phyloP scores from a whole-genome alignment of 257 asterid genomes.

The Solanum boliviense region DNA sequence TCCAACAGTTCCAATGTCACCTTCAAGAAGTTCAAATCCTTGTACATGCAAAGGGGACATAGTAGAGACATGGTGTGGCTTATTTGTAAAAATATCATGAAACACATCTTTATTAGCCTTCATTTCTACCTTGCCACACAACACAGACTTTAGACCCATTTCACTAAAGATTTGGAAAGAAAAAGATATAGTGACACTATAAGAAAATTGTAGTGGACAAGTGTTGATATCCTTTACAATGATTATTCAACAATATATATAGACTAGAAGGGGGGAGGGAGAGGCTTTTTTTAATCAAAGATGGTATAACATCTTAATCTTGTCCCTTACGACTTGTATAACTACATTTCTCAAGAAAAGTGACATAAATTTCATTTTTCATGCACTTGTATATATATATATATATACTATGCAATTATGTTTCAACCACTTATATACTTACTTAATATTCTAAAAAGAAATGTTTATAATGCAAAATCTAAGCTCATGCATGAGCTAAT shows the following conservation, averaged over 20 bases:
- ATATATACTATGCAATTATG: not conserved
- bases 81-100: constrained; percentile 6
- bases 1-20: constrained; percentile 3
- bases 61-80: constrained; percentile 9
- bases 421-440: not conserved
- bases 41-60: not conserved
- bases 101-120: not conserved
- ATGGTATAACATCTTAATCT: not conserved
- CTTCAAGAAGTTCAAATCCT: constrained; percentile 2
- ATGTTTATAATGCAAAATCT: too few species aligned
- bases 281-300: not conserved
- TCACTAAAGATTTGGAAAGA: not conserved
- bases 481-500: too few species aligned
- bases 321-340: not conserved
- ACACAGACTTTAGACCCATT: not conserved
- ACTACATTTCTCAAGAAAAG: not conserved
- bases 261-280: not conserved
- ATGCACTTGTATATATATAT: not conserved
- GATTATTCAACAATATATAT: not conserved
- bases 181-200: not conserved
- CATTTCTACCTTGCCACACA: not conserved
- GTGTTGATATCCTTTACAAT: too few species aligned
- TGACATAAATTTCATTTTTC: not conserved
- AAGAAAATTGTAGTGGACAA: too few species aligned
- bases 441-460: too few species aligned